Conservation (phyloP, 495 filamentous ascomycete genomes). For the Aspergillus indologenus region DNA sequence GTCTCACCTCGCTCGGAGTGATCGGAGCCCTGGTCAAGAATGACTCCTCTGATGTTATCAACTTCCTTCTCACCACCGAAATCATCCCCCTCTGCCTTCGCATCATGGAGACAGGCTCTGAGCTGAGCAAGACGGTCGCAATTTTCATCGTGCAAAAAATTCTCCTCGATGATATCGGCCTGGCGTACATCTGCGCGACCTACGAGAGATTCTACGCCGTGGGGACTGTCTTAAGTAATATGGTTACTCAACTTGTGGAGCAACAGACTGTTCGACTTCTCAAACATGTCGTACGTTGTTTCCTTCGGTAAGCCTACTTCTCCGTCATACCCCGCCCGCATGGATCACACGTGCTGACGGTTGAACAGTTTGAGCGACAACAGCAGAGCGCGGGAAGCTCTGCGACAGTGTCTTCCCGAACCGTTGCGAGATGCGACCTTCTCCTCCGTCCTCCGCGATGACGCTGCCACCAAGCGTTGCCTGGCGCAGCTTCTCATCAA, state of each 20-base stretch:
- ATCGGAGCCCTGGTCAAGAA: constrained; percentile 99
- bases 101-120: constrained; percentile 99
- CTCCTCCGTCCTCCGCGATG: constrained; percentile 91
- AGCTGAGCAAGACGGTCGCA: constrained; percentile 97
- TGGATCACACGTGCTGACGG: constrained; percentile 17
- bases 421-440: constrained; percentile 96
- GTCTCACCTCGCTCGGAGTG: constrained; percentile 94
- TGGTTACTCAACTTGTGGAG: constrained; percentile 96
- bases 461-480: constrained; percentile 97
- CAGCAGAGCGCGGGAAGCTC: constrained; percentile 88
- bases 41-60: constrained; percentile 97
- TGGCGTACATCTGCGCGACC: constrained; percentile 97
- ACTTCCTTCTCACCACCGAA: constrained; percentile 97
- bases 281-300: constrained; percentile 98
- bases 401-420: constrained; percentile 94
- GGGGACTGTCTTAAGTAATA: constrained; percentile 95
- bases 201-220: constrained; percentile 99
- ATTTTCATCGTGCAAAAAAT: constrained; percentile 99
- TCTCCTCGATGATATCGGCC: constrained; percentile 90
- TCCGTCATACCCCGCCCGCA: not conserved
- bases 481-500: constrained; percentile 96
- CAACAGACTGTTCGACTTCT: constrained; percentile 93
- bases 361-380: constrained; percentile 82
- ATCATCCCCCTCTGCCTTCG: constrained; percentile 97
- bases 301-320: constrained; percentile 67